Conservation (phyloP, 2,329 filamentous ascomycete genomes). For the Colletotrichum eremochloae region DNA sequence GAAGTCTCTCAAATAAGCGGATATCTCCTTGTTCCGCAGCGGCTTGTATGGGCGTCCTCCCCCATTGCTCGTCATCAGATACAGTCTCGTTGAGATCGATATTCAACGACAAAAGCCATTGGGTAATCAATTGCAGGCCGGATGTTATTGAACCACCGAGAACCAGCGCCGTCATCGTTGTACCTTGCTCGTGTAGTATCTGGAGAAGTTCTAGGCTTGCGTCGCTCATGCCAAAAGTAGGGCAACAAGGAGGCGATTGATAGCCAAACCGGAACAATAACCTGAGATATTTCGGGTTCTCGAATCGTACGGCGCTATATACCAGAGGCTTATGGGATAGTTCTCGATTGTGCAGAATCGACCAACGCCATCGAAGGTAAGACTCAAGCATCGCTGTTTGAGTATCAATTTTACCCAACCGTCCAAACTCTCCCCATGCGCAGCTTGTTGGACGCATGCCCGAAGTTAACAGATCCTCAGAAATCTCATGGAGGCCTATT, state of each 20-base stretch:
- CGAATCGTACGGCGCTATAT: fast-evolving
- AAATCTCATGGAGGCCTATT: neutral
- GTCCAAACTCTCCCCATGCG: fast-evolving
- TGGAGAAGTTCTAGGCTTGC: neutral
- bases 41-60: neutral
- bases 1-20: neutral
- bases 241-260: neutral
- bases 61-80: neutral
- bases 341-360: fast-evolving
- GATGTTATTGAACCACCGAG: too few relatives aligned
- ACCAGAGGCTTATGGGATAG: neutral
- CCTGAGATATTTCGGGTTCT: neutral
- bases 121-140: too few relatives aligned
- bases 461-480: neutral
- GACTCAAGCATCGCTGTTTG: neutral
- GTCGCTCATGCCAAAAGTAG: fast-evolving
- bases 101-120: neutral
- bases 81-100: neutral
- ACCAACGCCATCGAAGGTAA: neutral
- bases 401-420: neutral
- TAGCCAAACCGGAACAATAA: neutral
- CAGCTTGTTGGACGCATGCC: neutral
- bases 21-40: neutral
- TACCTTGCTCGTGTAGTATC: neutral
- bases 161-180: neutral